Percentiles rank a stretch among this genome's conserved stretches.
These are phyloP conservation scores for Aurifilum marmelostoma DNA, from an alignment of 2,329 filamentous ascomycete genomes.

Conservation along the genomic window DNA sequence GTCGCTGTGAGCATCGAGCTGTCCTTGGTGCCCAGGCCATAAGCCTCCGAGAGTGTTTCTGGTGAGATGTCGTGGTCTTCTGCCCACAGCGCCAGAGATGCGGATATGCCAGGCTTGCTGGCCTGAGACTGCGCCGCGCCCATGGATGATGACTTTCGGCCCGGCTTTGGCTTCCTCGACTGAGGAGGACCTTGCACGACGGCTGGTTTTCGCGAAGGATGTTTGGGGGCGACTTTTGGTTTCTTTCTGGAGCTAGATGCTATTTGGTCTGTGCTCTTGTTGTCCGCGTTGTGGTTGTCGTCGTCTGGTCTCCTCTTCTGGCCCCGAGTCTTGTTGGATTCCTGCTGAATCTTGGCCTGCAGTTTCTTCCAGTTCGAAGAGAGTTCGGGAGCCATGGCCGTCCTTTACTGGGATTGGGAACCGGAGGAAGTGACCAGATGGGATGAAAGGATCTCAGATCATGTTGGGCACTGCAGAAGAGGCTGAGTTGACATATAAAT, in stretches of 20 bases:
- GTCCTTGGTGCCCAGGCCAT: slow-evolving; percentile 57
- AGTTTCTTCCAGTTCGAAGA: slow-evolving; percentile 81
- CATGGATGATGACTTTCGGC: slow-evolving; percentile 47
- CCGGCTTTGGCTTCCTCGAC: slow-evolving; percentile 28
- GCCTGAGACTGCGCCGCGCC: slow-evolving; percentile 55
- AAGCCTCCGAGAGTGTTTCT: slow-evolving; percentile 64
- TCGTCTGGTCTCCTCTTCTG: slow-evolving; percentile 47
- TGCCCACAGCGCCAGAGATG: slow-evolving; percentile 63
- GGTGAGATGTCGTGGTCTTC: slow-evolving; percentile 64
- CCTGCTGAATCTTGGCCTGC: slow-evolving; percentile 62
- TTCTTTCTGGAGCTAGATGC: slow-evolving; percentile 36
- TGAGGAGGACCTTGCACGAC: slow-evolving; percentile 27
- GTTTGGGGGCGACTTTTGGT: slow-evolving; percentile 33
- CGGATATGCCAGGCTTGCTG: slow-evolving; percentile 48
- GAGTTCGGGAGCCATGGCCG: slow-evolving; percentile 50
- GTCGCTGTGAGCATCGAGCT: slow-evolving; percentile 52
- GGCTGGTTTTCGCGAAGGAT: slow-evolving; percentile 22
- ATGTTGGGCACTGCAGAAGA: not conserved
- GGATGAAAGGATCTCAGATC: not conserved
- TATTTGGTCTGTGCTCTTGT: slow-evolving; percentile 31
- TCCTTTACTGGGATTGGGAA: not conserved
- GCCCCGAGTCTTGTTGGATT: slow-evolving; percentile 44
- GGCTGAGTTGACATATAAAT: not conserved
- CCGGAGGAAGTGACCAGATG: not conserved
- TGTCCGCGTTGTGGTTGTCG: slow-evolving; percentile 32